Evolutionary conservation across 805 yeast species (phyloP).

Genomic region (Wickerhamiella bombiphila): DNA sequence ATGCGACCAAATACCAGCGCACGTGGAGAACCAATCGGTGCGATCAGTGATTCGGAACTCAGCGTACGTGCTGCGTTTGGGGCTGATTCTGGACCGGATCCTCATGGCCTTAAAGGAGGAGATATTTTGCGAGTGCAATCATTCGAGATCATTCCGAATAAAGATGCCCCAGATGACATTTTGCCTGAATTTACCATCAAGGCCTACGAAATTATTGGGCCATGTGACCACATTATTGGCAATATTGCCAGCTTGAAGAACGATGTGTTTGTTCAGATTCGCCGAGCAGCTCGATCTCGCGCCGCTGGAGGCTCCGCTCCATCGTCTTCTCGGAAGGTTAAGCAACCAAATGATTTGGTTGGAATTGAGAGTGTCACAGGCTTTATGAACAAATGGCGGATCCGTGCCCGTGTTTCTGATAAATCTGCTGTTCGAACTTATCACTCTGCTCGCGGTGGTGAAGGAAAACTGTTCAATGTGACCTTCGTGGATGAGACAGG

Average conservation of each 20-base stretch:
- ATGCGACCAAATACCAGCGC: background rate
- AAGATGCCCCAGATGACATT: background rate
- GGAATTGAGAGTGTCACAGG: conserved; percentile 44
- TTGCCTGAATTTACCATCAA: background rate
- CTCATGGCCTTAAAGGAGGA: background rate
- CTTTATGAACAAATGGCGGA: conserved; percentile 79
- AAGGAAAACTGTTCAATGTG: conserved; percentile 79
- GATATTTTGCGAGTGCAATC: background rate
- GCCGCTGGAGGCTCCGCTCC: background rate
- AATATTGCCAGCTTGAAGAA: background rate
- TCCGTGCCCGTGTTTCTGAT: conserved; percentile 79
- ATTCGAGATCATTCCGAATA: background rate
- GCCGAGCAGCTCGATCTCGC: background rate
- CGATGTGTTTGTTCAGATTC: background rate
- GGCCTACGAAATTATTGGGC: background rate
- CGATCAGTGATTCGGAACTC: background rate
- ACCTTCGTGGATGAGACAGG: conserved; percentile 87
- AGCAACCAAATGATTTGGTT: background rate
- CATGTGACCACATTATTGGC: background rate
- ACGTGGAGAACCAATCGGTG: background rate
- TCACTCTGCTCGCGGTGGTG: conserved; percentile 36
- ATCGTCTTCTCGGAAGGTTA: background rate
- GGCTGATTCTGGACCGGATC: background rate
- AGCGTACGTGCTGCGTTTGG: background rate
- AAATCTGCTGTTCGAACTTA: conserved; percentile 81